Conservation (phyloP, 2,329 filamentous ascomycete species). For the Xylariomycetidae sp. region DNA sequence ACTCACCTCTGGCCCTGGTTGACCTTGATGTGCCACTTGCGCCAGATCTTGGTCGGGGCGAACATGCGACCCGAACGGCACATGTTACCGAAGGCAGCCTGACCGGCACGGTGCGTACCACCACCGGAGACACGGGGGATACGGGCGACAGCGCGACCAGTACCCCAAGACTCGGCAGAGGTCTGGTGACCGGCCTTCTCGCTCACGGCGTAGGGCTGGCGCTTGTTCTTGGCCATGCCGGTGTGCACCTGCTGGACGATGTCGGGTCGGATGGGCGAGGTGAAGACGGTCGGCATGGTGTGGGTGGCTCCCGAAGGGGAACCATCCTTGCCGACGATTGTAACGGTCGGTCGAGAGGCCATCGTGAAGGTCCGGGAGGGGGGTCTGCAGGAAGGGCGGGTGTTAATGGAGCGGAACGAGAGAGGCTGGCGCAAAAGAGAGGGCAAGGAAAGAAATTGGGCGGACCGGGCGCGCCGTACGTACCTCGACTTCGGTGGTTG, state of each 20-base stretch:
- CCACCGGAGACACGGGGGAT: slow-evolving; percentile 99
- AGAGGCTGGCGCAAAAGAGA: too few species aligned
- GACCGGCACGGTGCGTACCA: slow-evolving; percentile 99
- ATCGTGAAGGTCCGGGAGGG: slow-evolving; percentile 50
- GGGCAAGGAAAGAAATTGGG: too few species aligned
- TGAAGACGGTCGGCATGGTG: slow-evolving; percentile 95
- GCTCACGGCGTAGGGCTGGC: slow-evolving; percentile 98
- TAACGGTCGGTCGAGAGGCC: slow-evolving; percentile 96
- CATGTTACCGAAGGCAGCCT: slow-evolving; percentile 99
- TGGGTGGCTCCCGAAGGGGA: slow-evolving; percentile 82
- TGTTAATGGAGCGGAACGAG: slow-evolving; percentile 11
- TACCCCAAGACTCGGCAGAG: slow-evolving; percentile 99
- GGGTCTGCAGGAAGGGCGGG: slow-evolving; percentile 12
- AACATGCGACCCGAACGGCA: slow-evolving; percentile 99
- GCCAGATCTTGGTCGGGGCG: slow-evolving; percentile 99
- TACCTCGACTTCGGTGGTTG: slow-evolving; percentile 25
- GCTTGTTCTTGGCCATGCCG: slow-evolving; percentile 99
- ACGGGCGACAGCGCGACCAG: slow-evolving; percentile 98
- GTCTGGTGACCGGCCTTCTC: slow-evolving; percentile 99
- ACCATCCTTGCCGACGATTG: slow-evolving; percentile 95
- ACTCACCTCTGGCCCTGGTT: slow-evolving; percentile 94
- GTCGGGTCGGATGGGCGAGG: slow-evolving; percentile 93
- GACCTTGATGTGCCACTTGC: slow-evolving; percentile 99
- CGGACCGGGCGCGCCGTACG: slow-evolving; percentile 9
- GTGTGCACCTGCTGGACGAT: slow-evolving; percentile 99